These are phyloP conservation scores for Pseudocercospora ulei DNA, from an alignment of 2,329 filamentous ascomycete genomes.

Conservation along the genomic window DNA sequence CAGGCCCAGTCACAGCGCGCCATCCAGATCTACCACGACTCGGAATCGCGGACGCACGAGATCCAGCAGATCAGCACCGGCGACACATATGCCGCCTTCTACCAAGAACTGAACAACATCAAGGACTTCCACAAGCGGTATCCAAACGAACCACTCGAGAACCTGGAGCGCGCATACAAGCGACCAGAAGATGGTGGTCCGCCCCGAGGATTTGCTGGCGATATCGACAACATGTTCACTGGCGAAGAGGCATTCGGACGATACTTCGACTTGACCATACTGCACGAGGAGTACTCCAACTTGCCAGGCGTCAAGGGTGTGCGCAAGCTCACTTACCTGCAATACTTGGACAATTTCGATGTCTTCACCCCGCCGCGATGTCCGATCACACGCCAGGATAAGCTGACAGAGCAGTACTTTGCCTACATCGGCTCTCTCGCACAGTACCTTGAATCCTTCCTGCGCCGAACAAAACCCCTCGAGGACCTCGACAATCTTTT, in stretches of 20 bases:
- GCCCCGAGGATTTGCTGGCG: constrained; percentile 42
- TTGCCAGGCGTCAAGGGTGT: constrained; percentile 64
- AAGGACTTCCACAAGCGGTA: constrained; percentile 84
- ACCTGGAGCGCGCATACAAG: constrained; percentile 86
- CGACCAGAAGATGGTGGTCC: constrained; percentile 50
- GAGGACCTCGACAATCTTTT: constrained; percentile 78
- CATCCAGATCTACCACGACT: constrained; percentile 74
- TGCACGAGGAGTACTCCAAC: constrained; percentile 85
- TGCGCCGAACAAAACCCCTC: constrained; percentile 71
- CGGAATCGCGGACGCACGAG: constrained; percentile 62
- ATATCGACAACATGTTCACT: constrained; percentile 86
- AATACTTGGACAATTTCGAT: constrained; percentile 89
- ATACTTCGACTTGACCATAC: constrained; percentile 76
- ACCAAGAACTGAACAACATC: constrained; percentile 69
- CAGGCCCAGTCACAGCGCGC: constrained; percentile 74
- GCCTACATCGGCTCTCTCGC: constrained; percentile 72
- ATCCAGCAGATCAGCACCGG: constrained; percentile 73
- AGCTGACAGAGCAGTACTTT: constrained; percentile 88
- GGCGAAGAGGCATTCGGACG: constrained; percentile 90
- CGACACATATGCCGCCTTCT: constrained; percentile 84
- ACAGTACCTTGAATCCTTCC: constrained; percentile 77
- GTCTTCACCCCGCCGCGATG: constrained; percentile 65
- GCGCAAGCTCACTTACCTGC: constrained; percentile 67
- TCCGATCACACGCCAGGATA: constrained; percentile 67
- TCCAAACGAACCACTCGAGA: constrained; percentile 89